phyloP scores from a whole-genome alignment of 768 basidiomycete species.

The Kwoniella sp. region DNA sequence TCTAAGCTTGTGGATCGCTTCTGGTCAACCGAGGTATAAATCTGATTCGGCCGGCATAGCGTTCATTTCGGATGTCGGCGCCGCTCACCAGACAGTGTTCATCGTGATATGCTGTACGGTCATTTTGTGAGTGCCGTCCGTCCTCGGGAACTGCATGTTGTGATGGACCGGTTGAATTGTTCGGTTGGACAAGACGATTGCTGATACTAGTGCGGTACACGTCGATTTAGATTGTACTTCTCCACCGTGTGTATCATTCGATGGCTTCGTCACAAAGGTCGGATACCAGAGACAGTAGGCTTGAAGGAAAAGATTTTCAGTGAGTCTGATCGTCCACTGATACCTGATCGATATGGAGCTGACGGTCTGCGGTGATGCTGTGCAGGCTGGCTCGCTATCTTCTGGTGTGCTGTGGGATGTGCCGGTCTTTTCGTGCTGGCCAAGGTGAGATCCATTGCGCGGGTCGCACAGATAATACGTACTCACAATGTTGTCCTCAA shows the following conservation, averaged over 20 bases:
- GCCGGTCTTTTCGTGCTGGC: slow-evolving; percentile 48
- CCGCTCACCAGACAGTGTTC: slow-evolving; percentile 28
- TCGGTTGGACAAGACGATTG: neutral
- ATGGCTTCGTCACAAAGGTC: slow-evolving; percentile 53
- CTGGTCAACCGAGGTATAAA: slow-evolving; percentile 37
- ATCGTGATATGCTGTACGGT: slow-evolving; percentile 24
- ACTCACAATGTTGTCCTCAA: too few relatives aligned
- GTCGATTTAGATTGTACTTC: slow-evolving; percentile 50
- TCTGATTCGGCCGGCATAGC: slow-evolving; percentile 31
- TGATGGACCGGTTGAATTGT: too few relatives aligned
- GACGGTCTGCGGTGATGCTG: too few relatives aligned
- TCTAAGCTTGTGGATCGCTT: slow-evolving; percentile 34
- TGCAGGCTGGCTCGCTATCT: slow-evolving; percentile 46
- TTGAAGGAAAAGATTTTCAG: slow-evolving; percentile 41
- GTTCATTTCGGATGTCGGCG: slow-evolving; percentile 53
- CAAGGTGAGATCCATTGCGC: too few relatives aligned
- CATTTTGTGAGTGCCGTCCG: slow-evolving; percentile 6
- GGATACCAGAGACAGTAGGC: slow-evolving; percentile 46
- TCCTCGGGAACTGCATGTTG: too few relatives aligned
- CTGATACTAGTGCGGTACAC: slow-evolving; percentile 1
- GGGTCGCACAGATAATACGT: too few relatives aligned
- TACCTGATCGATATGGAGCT: too few relatives aligned
- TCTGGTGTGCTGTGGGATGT: slow-evolving; percentile 48
- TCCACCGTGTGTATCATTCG: slow-evolving; percentile 46
- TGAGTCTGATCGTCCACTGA: slow-evolving; percentile 14